A percentile compares a stretch with the other conserved stretches of the same genome.
These are phyloP conservation scores for Rhodotorula toruloides DNA, from an alignment of 768 basidiomycete species.

Conservation along the genomic window DNA sequence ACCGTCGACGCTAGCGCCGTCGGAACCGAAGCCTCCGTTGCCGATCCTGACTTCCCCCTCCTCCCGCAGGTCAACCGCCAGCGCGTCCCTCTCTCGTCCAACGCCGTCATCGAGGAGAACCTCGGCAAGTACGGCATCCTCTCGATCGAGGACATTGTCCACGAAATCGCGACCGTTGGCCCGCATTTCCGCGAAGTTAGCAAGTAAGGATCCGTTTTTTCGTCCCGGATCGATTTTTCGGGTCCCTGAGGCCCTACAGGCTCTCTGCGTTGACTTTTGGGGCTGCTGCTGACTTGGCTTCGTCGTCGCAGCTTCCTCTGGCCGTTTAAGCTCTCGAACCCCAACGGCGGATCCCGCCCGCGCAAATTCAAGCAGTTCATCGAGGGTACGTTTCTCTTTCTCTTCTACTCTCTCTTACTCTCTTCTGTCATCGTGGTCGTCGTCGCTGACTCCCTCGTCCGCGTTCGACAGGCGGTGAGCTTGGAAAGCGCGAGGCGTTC, in stretches of 20 bases:
- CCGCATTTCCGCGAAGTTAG: conserved; percentile 67
- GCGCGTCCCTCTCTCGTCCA: conserved; percentile 90
- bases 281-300: neutral
- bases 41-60: no score
- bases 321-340: conserved; percentile 99
- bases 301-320: conserved; percentile 98
- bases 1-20: no score
- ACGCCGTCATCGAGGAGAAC: conserved; percentile 79
- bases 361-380: conserved; percentile 30
- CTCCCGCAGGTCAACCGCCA: conserved; percentile 96
- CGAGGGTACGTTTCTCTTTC: conserved; percentile 16
- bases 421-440: no score
- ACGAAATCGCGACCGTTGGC: conserved; percentile 90
- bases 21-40: no score
- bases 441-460: neutral
- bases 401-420: neutral
- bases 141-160: conserved; percentile 92
- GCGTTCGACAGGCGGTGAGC: conserved; percentile 32
- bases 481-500: conserved; percentile 86
- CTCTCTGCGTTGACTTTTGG: neutral
- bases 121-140: conserved; percentile 95
- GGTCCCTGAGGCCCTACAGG: neutral
- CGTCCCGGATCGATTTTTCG: neutral
- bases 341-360: conserved; percentile 83
- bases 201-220: neutral